Evolutionary conservation across 1,284 basidiomycete genomes (phyloP).

Genomic region (Malassezia japonica): DNA sequence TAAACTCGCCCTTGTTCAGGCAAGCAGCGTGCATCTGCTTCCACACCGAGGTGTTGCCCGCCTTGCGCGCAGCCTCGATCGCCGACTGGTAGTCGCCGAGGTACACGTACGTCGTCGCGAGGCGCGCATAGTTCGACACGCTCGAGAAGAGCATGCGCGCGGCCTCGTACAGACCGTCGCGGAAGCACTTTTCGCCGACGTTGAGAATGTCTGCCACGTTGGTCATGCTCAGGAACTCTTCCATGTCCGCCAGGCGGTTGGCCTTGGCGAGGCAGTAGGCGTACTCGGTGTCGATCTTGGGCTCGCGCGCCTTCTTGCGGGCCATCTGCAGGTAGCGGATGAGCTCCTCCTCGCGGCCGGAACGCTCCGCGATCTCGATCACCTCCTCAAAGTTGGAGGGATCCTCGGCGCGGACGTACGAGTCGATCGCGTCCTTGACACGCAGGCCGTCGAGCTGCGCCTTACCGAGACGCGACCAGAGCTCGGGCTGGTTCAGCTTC

Average conservation of each 20-base stretch:
- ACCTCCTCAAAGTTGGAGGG: conserved; percentile 91
- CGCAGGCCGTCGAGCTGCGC: conserved; percentile 98
- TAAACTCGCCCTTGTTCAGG: conserved; percentile 93
- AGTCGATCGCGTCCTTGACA: conserved; percentile 97
- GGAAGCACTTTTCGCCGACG: conserved; percentile 98
- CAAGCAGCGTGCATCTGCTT: conserved; percentile 99
- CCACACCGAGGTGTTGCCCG: conserved; percentile 99
- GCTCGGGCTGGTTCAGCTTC: conserved; percentile 91
- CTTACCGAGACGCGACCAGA: conserved; percentile 94
- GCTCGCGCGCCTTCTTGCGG: conserved; percentile 92
- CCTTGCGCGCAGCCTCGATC: conserved; percentile 95
- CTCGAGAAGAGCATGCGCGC: conserved; percentile 89
- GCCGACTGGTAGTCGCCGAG: conserved; percentile 95
- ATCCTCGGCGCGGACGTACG: conserved; percentile 97
- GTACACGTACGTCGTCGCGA: conserved; percentile 97
- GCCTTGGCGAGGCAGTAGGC: conserved; percentile 48
- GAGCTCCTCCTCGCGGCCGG: conserved; percentile 96
- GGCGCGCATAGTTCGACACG: conserved; percentile 95
- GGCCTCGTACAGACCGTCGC: conserved; percentile 94
- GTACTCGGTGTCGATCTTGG: conserved; percentile 82
- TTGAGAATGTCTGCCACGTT: conserved; percentile 93
- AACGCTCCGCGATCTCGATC: conserved; percentile 88
- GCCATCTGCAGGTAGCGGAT: conserved; percentile 98
- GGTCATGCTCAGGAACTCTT: conserved; percentile 97
- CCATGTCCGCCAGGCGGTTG: conserved; percentile 58